These are phyloP conservation scores for Nemania abortiva DNA, from an alignment of 2,329 filamentous ascomycete genomes.

Conservation along the genomic window DNA sequence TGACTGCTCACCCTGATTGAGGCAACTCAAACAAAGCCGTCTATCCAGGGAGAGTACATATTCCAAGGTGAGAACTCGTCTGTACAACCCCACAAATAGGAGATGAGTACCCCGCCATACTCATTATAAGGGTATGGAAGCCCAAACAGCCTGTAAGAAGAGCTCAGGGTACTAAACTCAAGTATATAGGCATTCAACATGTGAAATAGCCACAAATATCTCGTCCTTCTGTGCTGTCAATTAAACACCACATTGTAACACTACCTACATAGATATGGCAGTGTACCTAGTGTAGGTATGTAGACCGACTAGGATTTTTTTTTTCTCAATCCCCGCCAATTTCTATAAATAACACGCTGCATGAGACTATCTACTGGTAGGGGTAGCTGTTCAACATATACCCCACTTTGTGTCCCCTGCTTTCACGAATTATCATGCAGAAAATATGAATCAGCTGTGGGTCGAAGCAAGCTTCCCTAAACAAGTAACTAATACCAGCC, in stretches of 20 bases:
- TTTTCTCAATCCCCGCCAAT: conserved; percentile 27
- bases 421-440: conserved; percentile 27
- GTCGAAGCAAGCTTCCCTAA: conserved; percentile 8
- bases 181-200: neutral
- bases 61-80: conserved; percentile 10
- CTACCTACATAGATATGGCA: too few species aligned
- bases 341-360: conserved; percentile 40
- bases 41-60: neutral
- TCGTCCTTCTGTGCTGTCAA: too few species aligned
- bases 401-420: conserved; percentile 3
- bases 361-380: conserved; percentile 36
- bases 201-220: too few species aligned
- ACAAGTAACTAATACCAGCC: conserved; percentile 11
- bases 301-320: neutral
- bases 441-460: conserved; percentile 7
- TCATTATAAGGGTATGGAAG: neutral
- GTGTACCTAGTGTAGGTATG: neutral
- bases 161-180: neutral
- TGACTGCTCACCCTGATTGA: neutral
- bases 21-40: neutral
- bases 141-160: neutral
- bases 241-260: too few species aligned
- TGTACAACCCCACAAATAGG: conserved; percentile 17
- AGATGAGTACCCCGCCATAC: neutral
- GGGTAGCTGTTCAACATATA: conserved; percentile 9